These are phyloP conservation scores for Extremus antarcticus DNA, from an alignment of 495 filamentous ascomycete species.

Conservation along the genomic window DNA sequence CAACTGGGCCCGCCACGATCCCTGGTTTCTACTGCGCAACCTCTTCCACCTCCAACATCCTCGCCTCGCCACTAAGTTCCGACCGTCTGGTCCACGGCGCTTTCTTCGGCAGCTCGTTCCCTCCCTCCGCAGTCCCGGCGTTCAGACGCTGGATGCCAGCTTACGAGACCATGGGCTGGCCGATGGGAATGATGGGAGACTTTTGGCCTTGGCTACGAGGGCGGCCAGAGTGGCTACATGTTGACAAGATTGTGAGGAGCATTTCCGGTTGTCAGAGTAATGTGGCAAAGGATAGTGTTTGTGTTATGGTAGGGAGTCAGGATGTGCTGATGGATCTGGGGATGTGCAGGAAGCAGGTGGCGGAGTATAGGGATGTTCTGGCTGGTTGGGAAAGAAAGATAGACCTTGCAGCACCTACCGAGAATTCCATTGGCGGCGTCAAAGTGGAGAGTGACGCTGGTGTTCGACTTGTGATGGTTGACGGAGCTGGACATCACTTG, in stretches of 20 bases:
- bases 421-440: background rate
- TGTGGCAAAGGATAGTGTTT: background rate
- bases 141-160: background rate
- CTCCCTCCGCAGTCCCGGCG: background rate
- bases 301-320: background rate
- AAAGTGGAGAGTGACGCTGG: background rate
- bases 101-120: background rate
- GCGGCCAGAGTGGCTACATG: background rate
- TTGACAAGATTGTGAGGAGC: background rate
- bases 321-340: background rate
- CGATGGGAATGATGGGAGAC: background rate
- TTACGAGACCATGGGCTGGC: background rate
- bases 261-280: background rate
- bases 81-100: background rate
- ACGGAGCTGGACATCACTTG: background rate
- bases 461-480: background rate
- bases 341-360: background rate
- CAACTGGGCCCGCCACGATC: background rate
- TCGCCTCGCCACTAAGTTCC: background rate
- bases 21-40: background rate
- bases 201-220: background rate
- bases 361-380: background rate
- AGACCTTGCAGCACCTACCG: background rate
- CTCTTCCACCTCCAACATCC: background rate
- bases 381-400: background rate